Conservation (phyloP, 352 stramenopile genomes). For the Phytophthora cajani region DNA sequence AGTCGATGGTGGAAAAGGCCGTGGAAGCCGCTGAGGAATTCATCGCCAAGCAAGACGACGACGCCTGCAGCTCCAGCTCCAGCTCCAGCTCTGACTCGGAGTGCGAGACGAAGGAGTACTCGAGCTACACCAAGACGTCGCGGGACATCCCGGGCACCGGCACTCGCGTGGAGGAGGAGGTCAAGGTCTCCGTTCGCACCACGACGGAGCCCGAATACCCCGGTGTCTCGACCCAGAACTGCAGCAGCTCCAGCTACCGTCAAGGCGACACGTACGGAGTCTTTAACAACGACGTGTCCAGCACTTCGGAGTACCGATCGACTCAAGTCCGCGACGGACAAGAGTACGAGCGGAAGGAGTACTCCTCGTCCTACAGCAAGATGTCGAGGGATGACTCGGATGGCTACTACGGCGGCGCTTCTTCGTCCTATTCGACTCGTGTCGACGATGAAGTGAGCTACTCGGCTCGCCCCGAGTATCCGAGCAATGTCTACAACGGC, state of each 20-base stretch:
- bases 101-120: background rate
- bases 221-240: background rate
- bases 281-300: background rate
- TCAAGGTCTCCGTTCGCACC: slow-evolving; percentile 1
- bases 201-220: background rate
- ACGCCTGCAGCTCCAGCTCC: background rate
- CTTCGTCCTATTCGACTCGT: slow-evolving; percentile 1
- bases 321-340: background rate
- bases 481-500: background rate
- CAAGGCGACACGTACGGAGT: background rate
- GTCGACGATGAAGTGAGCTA: background rate
- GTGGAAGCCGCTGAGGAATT: slow-evolving; percentile 21
- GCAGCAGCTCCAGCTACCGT: slow-evolving; percentile 2
- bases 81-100: slow-evolving; percentile 10
- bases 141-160: background rate
- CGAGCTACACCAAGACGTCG: background rate
- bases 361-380: background rate
- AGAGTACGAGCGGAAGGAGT: background rate
- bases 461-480: background rate
- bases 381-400: slow-evolving; percentile 5
- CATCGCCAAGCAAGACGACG: slow-evolving; percentile 15
- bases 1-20: slow-evolving; percentile 20
- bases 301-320: background rate
- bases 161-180: background rate
- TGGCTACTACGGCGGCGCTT: background rate